These are phyloP conservation scores for Diphasiastrum complanatum DNA, from an alignment of 83 land plant species.

Conservation along the genomic window DNA sequence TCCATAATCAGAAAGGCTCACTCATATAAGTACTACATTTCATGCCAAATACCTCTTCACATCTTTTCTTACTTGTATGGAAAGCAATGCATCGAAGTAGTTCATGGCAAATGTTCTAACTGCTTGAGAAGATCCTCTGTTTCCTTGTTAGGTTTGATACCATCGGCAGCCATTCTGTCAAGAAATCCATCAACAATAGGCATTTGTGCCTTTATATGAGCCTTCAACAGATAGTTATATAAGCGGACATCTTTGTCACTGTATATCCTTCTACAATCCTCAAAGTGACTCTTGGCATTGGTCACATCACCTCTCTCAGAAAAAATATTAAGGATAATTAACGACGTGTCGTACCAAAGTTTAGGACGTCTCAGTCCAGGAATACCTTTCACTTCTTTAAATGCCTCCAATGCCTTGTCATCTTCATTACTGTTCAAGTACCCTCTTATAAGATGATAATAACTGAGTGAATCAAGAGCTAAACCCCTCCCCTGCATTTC, in stretches of 20 bases:
- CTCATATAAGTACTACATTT: too few species aligned
- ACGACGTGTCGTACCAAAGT: conserved; percentile 21
- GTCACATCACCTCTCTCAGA: conserved; percentile 23
- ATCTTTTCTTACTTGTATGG: too few species aligned
- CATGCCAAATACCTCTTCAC: too few species aligned
- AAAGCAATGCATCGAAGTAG: too few species aligned
- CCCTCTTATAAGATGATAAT: conserved; percentile 21
- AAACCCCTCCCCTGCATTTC: conserved; percentile 9
- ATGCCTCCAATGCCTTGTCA: conserved; percentile 22
- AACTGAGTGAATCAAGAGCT: conserved; percentile 17
- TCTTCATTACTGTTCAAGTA: conserved; percentile 7
- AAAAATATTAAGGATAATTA: conserved; percentile 13
- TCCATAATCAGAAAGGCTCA: too few species aligned
- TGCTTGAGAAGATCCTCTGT: too few species aligned
- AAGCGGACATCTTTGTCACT: not conserved
- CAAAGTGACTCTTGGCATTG: conserved; percentile 17
- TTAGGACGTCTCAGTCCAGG: conserved; percentile 12
- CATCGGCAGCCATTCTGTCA: conserved; percentile 24
- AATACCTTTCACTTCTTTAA: conserved; percentile 15
- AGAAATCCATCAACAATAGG: conserved; percentile 24
- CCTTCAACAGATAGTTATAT: conserved; percentile 23
- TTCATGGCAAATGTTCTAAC: too few species aligned
- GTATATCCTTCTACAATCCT: not conserved
- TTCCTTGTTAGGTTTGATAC: conserved; percentile 16
- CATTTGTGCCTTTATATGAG: conserved; percentile 21